A percentile compares a stretch with the other conserved stretches of the same genome.
Conservation (phyloP, 1,284 basidiomycete genomes). For the Calocybe gambosa region DNA sequence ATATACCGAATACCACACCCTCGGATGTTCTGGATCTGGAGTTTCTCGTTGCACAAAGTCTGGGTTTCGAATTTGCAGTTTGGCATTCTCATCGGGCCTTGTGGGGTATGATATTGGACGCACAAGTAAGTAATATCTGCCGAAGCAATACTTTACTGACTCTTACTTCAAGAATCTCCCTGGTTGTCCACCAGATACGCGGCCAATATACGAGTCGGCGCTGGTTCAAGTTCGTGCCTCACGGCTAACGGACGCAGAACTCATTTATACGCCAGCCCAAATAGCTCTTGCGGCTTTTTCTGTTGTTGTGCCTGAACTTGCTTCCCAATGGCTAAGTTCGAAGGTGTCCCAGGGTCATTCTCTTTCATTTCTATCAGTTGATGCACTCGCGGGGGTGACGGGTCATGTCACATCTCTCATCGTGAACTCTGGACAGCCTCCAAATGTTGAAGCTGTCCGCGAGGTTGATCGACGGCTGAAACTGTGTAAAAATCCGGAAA, state of each 20-base stretch:
- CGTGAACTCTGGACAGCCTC: constrained; percentile 46
- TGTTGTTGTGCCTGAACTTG: constrained; percentile 55
- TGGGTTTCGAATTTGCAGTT: constrained; percentile 89
- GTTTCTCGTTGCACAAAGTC: constrained; percentile 90
- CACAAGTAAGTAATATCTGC: constrained; percentile 58
- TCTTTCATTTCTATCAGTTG: constrained; percentile 12
- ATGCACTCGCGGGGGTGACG: constrained; percentile 35
- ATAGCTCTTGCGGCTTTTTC: constrained; percentile 86
- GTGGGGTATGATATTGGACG: constrained; percentile 87
- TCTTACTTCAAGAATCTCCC: constrained; percentile 40
- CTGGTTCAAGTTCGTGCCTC: constrained; percentile 61
- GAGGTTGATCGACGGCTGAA: constrained; percentile 82
- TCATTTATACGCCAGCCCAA: constrained; percentile 89
- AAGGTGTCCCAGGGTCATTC: constrained; percentile 35
- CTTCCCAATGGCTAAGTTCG: constrained; percentile 55
- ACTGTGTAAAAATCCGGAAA: constrained; percentile 90
- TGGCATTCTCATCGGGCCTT: constrained; percentile 88
- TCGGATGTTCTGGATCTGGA: constrained; percentile 89
- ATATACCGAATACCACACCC: constrained; percentile 74
- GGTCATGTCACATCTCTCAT: constrained; percentile 57
- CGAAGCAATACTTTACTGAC: constrained; percentile 4
- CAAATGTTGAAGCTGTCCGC: constrained; percentile 78
- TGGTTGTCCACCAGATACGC: constrained; percentile 34
- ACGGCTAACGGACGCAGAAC: constrained; percentile 86
- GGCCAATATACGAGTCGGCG: constrained; percentile 52